Conservation (phyloP, 2,329 filamentous ascomycete genomes). For the Grosmannia clavigera region DNA sequence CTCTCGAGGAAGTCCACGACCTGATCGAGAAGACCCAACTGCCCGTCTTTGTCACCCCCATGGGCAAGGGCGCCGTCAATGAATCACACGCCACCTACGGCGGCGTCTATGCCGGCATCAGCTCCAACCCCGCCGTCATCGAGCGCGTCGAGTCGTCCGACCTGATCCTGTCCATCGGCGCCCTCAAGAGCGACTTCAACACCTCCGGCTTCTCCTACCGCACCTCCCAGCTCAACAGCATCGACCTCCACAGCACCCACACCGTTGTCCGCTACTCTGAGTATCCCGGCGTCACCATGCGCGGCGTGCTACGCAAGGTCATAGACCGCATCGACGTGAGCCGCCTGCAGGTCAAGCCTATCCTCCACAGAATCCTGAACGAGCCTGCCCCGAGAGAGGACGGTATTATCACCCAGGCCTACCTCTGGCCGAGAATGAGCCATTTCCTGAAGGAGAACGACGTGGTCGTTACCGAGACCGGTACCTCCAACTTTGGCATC, state of each 20-base stretch:
- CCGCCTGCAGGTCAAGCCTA: conserved; percentile 42
- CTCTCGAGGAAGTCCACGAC: conserved; percentile 58
- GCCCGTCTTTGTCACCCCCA: conserved; percentile 77
- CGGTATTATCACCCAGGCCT: conserved; percentile 12
- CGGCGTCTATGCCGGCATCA: conserved; percentile 75
- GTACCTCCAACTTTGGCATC: conserved; percentile 79
- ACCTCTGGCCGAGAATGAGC: conserved; percentile 14
- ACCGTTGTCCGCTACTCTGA: conserved; percentile 66
- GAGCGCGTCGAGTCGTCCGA: conserved; percentile 56
- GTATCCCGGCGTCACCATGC: conserved; percentile 68
- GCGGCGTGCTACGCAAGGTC: conserved; percentile 62
- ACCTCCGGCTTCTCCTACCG: conserved; percentile 73
- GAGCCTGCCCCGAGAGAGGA: conserved; percentile 3
- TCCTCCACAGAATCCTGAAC: conserved; percentile 37
- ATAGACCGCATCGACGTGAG: conserved; percentile 44
- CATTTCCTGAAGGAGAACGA: conserved; percentile 40
- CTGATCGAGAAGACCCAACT: conserved; percentile 62
- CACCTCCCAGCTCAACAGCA: conserved; percentile 62
- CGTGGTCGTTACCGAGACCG: conserved; percentile 75
- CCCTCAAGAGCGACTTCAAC: conserved; percentile 63
- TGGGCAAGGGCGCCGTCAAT: conserved; percentile 77
- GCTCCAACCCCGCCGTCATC: conserved; percentile 52
- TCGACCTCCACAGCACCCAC: conserved; percentile 67
- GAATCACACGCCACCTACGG: conserved; percentile 66
- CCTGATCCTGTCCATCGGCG: conserved; percentile 57